Evolutionary conservation across 495 filamentous ascomycete genomes (phyloP), one percentile per base, ranked within the genome.

Genomic region (Talaromyces nanjingensis): DNA sequence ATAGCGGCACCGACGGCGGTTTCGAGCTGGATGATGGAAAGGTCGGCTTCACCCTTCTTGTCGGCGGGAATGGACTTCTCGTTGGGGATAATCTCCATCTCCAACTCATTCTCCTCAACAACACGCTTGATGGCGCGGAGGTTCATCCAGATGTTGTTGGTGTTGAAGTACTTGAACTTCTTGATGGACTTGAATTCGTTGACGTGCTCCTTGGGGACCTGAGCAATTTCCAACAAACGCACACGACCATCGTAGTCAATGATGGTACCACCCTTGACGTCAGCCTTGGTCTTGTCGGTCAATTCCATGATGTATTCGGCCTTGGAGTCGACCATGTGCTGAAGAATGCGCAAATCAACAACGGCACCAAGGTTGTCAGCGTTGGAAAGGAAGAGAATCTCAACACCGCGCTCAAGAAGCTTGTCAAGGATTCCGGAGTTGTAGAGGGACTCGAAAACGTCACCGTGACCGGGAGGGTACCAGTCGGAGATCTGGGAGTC

Each of bases 141-240:
- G 82, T 94, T 97, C 84, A 99, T 89, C 94, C 94, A 99, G 81
- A 99, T 96, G 86, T 99, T 99, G 89, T 99, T 99, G 79, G 94
- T 99, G 87, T 99, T 99, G 88, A 99, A 99, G 87, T 99, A 99
- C 84, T 96, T 97, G 89, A 99, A 99, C 84, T 99, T 99, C 89
- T 98, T 99, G 83, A 99, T 99, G 57, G 94, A 97, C 88, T 99
- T 99, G 91, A 99, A 99, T 81, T 99, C 94, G 80, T 99, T 97
- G 72, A 91, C 89, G 81, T 99, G 93, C 81, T 98, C 92, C 86
- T 97, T 98, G 79, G 96, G 94, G n/a, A 99, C 94, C 81, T 99
- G 94, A 12, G 94, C 94, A 68, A 99, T 97, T 84, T 99, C 94
- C 39, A 99, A 87, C 45, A 99, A 88, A 70, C 94, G 92, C 68